Conservation (phyloP, 371 early-diverging fungal species). For the Lichtheimia hyalospora region DNA sequence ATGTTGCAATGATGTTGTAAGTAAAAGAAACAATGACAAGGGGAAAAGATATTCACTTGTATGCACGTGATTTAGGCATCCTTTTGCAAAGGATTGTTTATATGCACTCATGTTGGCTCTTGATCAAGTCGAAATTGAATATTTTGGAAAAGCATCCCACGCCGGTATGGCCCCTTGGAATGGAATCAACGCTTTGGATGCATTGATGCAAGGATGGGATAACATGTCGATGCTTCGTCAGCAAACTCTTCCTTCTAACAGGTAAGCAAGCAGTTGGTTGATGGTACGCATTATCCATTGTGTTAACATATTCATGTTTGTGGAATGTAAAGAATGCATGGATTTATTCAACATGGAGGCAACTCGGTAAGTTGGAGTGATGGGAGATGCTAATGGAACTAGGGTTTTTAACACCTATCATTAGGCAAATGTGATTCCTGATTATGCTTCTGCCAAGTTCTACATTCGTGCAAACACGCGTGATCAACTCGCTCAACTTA, state of each 20-base stretch:
- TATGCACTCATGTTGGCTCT: slow-evolving; percentile 43
- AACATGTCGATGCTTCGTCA: slow-evolving; percentile 70
- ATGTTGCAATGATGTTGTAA: slow-evolving; percentile 77
- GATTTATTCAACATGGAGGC: slow-evolving; percentile 72
- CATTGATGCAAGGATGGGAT: slow-evolving; percentile 59
- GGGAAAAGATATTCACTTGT: too few relatives aligned
- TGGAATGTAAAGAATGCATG: slow-evolving; percentile 55
- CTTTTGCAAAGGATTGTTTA: slow-evolving; percentile 25
- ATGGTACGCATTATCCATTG: neutral
- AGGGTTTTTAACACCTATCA: neutral
- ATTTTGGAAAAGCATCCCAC: slow-evolving; percentile 66
- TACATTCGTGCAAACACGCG: slow-evolving; percentile 57
- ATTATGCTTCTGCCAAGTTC: slow-evolving; percentile 54
- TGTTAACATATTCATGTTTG: neutral
- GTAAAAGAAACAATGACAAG: slow-evolving; percentile 5
- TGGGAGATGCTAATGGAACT: neutral
- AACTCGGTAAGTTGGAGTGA: slow-evolving; percentile 50
- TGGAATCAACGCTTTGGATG: slow-evolving; percentile 78
- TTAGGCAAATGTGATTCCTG: slow-evolving; percentile 59
- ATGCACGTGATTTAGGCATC: slow-evolving; percentile 19
- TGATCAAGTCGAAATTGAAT: slow-evolving; percentile 49
- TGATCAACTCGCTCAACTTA: slow-evolving; percentile 47
- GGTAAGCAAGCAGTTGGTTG: slow-evolving; percentile 17
- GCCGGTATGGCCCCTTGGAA: slow-evolving; percentile 61
- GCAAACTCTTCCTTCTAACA: slow-evolving; percentile 59